Base-by-base conservation (phyloP, 2,329 filamentous ascomycete genomes). In the Pyricularia grisea region DNA sequence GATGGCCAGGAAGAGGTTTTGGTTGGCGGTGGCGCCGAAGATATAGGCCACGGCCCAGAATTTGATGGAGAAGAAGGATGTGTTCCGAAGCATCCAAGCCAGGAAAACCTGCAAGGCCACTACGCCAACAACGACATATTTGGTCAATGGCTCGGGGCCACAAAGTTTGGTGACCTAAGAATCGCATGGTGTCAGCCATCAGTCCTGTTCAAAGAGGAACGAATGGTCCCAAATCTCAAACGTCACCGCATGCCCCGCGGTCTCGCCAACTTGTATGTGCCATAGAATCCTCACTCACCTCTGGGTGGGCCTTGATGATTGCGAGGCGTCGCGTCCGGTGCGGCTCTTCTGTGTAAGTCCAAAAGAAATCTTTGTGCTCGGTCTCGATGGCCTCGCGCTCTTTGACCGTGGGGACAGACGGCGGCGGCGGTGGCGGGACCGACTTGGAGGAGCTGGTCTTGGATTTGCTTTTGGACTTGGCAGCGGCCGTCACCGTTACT, bases 331-430 rank as follows among this genome's bases (percentile, higher is more conserved):
- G 86, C 36, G 94, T 95, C 74, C 93, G 88, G 80, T 99, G 95
- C 71, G 95, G 95, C 81, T 99, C 95, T 79, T 99, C 95, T 11
- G 95, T 97, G 78, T 99, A 98, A 60, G 95, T 97, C 95, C 96
- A 98, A 82, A 97, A 97, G 85, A 98, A 98, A 78, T 89, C 85
- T 71, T 89, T 75, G 72, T 83, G 78, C 67, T 78, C 78, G n/a
- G 75, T 72, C 73, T 82, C 80, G 68, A 80, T 71, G 36, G 77
- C 75, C 65, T 70, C 68, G 25, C 25, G n/a, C 28, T 68, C 61
- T 28, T 66, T 58, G 28, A 23, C 31, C 31, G n/a, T 69, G 14
- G 60, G 36, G 61, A 14, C 9, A 14, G 64, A 55, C 33, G n/a
- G 65, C 65, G 36, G 36, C 23, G 23, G 65, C 65, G 31, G 36